Evolutionary conservation across 805 yeast genomes (phyloP).

Genomic region (Grigorovia transvaalensis): DNA sequence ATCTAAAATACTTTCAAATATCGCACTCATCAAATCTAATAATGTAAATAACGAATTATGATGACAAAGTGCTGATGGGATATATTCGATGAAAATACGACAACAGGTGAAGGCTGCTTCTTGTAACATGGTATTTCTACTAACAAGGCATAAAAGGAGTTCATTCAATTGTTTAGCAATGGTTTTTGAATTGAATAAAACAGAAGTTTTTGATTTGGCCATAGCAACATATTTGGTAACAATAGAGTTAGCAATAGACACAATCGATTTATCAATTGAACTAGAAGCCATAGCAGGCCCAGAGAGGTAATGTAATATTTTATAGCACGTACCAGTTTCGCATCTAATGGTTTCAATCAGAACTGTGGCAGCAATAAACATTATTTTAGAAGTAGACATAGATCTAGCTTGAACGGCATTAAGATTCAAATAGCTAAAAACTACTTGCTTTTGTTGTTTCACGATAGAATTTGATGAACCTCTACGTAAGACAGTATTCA

Average conservation of each 20-base stretch:
- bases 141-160: conserved; percentile 63
- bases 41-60: conserved; percentile 62
- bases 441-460: conserved; percentile 58
- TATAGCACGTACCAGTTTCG: conserved; percentile 70
- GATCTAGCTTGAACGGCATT: conserved; percentile 43
- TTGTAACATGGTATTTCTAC: conserved; percentile 64
- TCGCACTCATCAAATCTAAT: conserved; percentile 65
- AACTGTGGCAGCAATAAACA: conserved; percentile 78
- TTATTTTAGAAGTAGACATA: conserved; percentile 63
- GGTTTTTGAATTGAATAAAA: conserved; percentile 44
- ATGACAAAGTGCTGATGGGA: conserved; percentile 76
- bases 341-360: conserved; percentile 73
- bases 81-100: conserved; percentile 47
- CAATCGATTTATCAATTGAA: conserved; percentile 59
- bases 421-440: conserved; percentile 30
- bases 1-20: conserved; percentile 73
- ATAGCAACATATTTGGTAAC: conserved; percentile 45
- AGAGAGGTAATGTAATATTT: conserved; percentile 65
- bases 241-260: conserved; percentile 50
- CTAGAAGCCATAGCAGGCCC: conserved; percentile 72
- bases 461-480: conserved; percentile 79
- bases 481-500: conserved; percentile 81
- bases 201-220: conserved; percentile 43
- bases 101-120: conserved; percentile 72
- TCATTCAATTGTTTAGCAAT: conserved; percentile 61